Evolutionary conservation across 495 filamentous ascomycete genomes (phyloP), one percentile per base, ranked within the genome.

Genomic region (Lophium mytilinum): DNA sequence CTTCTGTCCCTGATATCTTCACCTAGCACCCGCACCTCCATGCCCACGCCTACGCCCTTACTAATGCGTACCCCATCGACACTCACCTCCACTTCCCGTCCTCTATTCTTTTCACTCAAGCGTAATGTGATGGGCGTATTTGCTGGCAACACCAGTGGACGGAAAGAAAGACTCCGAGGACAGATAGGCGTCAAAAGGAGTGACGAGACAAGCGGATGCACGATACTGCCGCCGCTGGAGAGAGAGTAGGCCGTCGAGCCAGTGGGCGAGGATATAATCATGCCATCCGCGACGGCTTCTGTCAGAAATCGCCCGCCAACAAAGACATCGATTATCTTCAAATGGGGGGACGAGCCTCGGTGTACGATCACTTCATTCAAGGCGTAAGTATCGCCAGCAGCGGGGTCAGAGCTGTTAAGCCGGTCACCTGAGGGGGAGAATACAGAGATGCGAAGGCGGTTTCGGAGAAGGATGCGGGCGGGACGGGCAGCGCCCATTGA

Each of bases 281-380:
- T 92, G 50, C 93, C 93, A 64, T 98, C 93, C 0, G 90, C 89
- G 24, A 96, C 90, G 0, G 88, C 89, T 63, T 94, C 89, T 4
- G 93, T 98, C 19, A 98, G 75, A 61, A 90, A 90, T 49, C 89
- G 83, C 9, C 83, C 83, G 56, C 88, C 88, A 37, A 97, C 81
- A 66, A 79, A 93, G 39, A 98, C 85, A 57, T 92, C 88, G 59
- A 98, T 81, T 56, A 95, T 85, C 9, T 89, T 87, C 1, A 98
- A 80, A 71, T 98, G 93, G 0, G 93, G 89, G 57, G 89, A 84
- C 37, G 83, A 79, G 50, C 93, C 93, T 12, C 93, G 87, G 67
- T 98, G 94, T 47, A 98, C 84, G 30, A 93, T 85, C 8, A 98
- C 79, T 68, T 98, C 93, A 67, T 98, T 98, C 74, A 97, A 88